Evolutionary conservation across 2,329 filamentous ascomycete species (phyloP), one percentile per base, ranked within the genome.

Genomic region (Neofusicoccum umdonicola): DNA sequence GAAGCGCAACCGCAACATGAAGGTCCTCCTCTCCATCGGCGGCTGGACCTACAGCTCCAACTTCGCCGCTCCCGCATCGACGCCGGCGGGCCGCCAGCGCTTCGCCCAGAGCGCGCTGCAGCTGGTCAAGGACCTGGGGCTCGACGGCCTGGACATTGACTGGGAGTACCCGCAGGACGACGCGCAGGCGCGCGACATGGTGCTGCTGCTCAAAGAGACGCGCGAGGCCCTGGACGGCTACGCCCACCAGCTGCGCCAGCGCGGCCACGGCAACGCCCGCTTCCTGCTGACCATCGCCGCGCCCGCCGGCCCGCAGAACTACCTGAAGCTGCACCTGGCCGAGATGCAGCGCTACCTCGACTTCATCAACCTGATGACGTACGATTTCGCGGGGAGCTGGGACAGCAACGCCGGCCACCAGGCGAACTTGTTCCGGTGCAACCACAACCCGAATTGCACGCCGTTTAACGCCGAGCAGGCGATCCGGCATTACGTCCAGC

Each of bases 31-130:
- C 4, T 93, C 90, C 62, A 91, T 96, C 66, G 92, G 92, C 45
- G 92, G 92, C 15, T 95, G 89, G 87, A 90, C 87, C 0, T 92
- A 90, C 74, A 91, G 89, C 3, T 77, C 85, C 76, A 95, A 96
- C 79, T 96, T 97, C 77, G 81, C 86, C 0, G 80, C 79, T 34
- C 90, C 92, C 0, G 87, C 86, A 0, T 86, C 86, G 17, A 89
- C 88, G 0, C 81, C 83, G 0, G 79, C 81, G 5, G 87, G 88
- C 7, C 85, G 91, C 12, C 78, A 80, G 66, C 83, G 68, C 1
- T 96, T 96, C 73, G 91, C 90, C 1, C 81, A 84, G 58, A 87
- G 86, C 34, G 89, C 91, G 39, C 89, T 96, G 0, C 83, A 87
- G 22, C 80, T 97, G 41, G 82, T 98, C 70, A 89, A 90, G 74